Conservation (phyloP, 768 basidiomycete genomes). For the Termitomyces sp. region DNA sequence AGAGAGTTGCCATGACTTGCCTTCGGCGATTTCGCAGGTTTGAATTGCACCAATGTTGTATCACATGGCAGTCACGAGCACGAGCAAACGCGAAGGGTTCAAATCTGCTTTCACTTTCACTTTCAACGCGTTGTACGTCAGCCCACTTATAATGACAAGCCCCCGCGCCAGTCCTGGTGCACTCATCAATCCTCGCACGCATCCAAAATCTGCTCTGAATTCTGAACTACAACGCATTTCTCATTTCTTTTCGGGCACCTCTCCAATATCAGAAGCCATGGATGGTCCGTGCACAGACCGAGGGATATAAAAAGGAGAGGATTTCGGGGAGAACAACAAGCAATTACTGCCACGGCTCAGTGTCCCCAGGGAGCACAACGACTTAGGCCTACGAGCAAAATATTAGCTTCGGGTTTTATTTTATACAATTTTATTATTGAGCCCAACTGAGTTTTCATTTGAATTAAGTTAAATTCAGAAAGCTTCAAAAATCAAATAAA, state of each 20-base stretch:
- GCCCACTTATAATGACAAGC: neutral
- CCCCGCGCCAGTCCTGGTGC: neutral
- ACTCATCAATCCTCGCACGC: neutral
- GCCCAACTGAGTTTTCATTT: no score
- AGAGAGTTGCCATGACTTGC: constrained; percentile 16
- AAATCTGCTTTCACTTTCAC: neutral
- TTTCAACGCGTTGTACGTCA: neutral
- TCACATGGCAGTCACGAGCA: constrained; percentile 5
- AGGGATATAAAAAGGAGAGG: no score
- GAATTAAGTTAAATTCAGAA: no score
- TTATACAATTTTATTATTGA: no score
- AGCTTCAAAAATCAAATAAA: no score
- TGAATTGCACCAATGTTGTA: neutral
- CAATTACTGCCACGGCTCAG: no score
- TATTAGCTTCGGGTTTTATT: no score
- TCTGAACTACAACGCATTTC: constrained; percentile 10
- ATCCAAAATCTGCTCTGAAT: neutral
- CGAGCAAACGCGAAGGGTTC: neutral
- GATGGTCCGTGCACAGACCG: no score
- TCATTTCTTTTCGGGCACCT: constrained; percentile 4
- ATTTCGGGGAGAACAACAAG: no score
- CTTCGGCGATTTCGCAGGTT: neutral
- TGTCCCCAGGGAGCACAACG: no score
- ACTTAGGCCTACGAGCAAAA: no score
- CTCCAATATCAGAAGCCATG: constrained; percentile 13